Evolutionary conservation across 2,329 filamentous ascomycete species (phyloP), one percentile per base, ranked within the genome.

Genomic region (Ophiostoma quercus): DNA sequence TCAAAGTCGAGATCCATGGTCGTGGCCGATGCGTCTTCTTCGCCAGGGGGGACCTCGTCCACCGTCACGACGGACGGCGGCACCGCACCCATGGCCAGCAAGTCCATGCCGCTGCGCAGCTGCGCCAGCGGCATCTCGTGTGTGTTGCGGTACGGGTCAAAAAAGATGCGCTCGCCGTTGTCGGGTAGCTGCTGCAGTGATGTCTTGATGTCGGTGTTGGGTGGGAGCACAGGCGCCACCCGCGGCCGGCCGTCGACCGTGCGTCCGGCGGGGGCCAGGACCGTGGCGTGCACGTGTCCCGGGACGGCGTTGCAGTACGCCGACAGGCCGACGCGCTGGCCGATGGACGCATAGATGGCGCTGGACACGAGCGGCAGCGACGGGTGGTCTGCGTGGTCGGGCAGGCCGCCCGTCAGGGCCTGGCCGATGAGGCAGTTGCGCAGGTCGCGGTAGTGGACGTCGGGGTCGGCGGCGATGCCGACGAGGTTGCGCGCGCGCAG

Each of bases 371-470:
- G 84, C 1, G 94, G 95, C 9, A 97, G 83, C 1, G 93, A 94
- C 37, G 91, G 88, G 75, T 96, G 92, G 0, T 85, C 84, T 7
- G 85, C n/a, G n/a, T 19, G 80, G 67, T 41, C 84, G 7, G 85
- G 65, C 11, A 19, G 80, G 67, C 39, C 39, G 39, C 91, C 88
- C 47, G 87, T 88, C 62, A 98, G 82, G 3, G 91, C 92, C 72
- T 96, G 84, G 11, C 92, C 92, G 70, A 99, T 88, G 74, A 97
- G 91, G 75, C 92, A 96, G 78, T 98, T 96, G 72, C 91, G 87
- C 71, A 98, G 80, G 71, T 90, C 89, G 74, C 92, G 88, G 77
- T 95, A 97, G 69, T 90, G 87, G 60, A 82, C 77, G 8, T 87
- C 85, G 4, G 83, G 81, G n/a, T 87, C 80, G n/a, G 84, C 80